These are phyloP conservation scores for Epichloe amarillans DNA, from an alignment of 2,329 filamentous ascomycete genomes.

Conservation along the genomic window DNA sequence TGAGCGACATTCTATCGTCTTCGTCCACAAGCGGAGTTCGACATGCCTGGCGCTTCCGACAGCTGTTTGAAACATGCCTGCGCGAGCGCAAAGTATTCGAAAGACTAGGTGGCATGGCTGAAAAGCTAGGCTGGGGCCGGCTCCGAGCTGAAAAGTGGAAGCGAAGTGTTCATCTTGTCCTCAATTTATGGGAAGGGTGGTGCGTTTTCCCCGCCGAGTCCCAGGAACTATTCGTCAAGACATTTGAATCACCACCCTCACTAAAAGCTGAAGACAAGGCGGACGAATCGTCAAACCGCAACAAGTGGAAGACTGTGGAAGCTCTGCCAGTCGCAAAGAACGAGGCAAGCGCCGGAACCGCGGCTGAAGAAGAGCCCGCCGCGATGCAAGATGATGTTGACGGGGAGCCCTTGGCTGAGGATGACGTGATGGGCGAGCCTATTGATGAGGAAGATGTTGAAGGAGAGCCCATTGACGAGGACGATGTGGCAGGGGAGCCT, in stretches of 20 bases:
- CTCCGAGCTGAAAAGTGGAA: slow-evolving; percentile 77
- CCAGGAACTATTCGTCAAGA: slow-evolving; percentile 55
- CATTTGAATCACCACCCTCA: slow-evolving; percentile 57
- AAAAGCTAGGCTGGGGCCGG: slow-evolving; percentile 63
- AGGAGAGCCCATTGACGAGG: slow-evolving; percentile 30
- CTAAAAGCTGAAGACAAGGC: slow-evolving; percentile 17
- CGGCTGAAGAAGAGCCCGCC: background rate
- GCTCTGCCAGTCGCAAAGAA: slow-evolving; percentile 9
- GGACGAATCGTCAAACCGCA: slow-evolving; percentile 19
- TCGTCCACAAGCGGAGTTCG: slow-evolving; percentile 63
- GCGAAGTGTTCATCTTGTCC: slow-evolving; percentile 54
- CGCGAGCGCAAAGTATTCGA: slow-evolving; percentile 59
- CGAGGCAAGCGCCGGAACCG: slow-evolving; percentile 7
- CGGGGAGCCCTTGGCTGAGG: slow-evolving; percentile 26
- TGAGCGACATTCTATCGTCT: slow-evolving; percentile 66
- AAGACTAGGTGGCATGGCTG: slow-evolving; percentile 58
- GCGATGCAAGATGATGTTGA: slow-evolving; percentile 25
- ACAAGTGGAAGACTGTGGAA: slow-evolving; percentile 39
- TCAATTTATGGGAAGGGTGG: slow-evolving; percentile 60
- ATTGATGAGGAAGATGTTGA: slow-evolving; percentile 36
- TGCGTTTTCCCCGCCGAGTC: slow-evolving; percentile 61
- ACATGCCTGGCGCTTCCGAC: slow-evolving; percentile 76
- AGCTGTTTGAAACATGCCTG: slow-evolving; percentile 64
- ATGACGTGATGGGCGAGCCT: slow-evolving; percentile 30
- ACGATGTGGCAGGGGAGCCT: slow-evolving; percentile 26